These are phyloP conservation scores for Lojkania enalia DNA, from an alignment of 2,329 filamentous ascomycete species.

Conservation along the genomic window DNA sequence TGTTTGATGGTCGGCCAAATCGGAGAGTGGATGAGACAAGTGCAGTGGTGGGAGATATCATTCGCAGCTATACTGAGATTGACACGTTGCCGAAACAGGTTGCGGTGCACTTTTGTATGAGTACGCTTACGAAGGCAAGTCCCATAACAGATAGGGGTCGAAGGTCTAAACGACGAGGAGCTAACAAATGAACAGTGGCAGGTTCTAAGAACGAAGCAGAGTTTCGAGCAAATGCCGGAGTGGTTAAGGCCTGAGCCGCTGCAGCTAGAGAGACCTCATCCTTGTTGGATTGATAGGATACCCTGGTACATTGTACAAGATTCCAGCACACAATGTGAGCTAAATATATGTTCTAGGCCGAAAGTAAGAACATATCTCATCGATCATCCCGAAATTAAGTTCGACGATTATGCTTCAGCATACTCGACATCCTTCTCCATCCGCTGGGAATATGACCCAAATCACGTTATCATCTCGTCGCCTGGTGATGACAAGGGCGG, in stretches of 20 bases:
- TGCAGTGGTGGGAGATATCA: conserved; percentile 19
- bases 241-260: conserved; percentile 25
- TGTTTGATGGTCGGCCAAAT: conserved; percentile 22
- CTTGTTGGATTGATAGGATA: conserved; percentile 29
- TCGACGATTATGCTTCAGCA: conserved; percentile 26
- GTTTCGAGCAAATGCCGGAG: conserved; percentile 25
- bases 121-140: conserved; percentile 23
- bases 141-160: background rate
- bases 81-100: conserved; percentile 29
- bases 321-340: too few relatives aligned
- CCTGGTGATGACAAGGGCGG: conserved; percentile 6
- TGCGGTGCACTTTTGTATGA: conserved; percentile 29
- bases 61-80: conserved; percentile 22
- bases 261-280: conserved; percentile 23
- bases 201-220: conserved; percentile 21
- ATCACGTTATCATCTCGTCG: conserved; percentile 21
- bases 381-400: conserved; percentile 23
- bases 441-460: conserved; percentile 26
- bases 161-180: background rate
- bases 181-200: conserved; percentile 18
- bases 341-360: conserved; percentile 16
- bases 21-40: conserved; percentile 21
- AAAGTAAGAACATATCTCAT: conserved; percentile 24
- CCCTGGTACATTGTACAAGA: conserved; percentile 17
- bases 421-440: conserved; percentile 26